A percentile compares a stretch with the other conserved stretches of the same genome.
These are phyloP conservation scores for Stagonosporopsis chrysanthemi DNA, from an alignment of 2,329 filamentous ascomycete species.

Conservation along the genomic window DNA sequence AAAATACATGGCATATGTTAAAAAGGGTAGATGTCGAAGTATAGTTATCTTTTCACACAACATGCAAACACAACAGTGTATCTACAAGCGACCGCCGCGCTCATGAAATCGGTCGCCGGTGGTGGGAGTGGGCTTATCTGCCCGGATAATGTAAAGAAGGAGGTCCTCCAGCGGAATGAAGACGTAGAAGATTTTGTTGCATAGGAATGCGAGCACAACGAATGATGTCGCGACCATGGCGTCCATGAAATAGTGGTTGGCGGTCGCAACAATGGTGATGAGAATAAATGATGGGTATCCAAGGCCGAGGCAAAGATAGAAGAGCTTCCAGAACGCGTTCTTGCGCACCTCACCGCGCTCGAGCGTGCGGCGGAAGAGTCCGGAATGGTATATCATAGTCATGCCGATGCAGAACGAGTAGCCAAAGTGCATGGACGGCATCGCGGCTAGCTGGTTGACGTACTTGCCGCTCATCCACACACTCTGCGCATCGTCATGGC, in stretches of 20 bases:
- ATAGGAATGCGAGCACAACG: conserved; percentile 56
- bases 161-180: conserved; percentile 61
- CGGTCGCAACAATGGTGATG: conserved; percentile 66
- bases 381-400: conserved; percentile 62
- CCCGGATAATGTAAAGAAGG: conserved; percentile 56
- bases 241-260: conserved; percentile 68
- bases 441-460: conserved; percentile 57
- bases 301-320: conserved; percentile 58
- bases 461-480: conserved; percentile 58
- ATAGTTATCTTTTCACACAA: background rate
- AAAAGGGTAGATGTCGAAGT: conserved; percentile 1
- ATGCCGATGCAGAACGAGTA: conserved; percentile 62
- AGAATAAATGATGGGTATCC: conserved; percentile 63
- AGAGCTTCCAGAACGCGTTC: conserved; percentile 51
- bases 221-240: conserved; percentile 60
- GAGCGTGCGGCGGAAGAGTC: conserved; percentile 54
- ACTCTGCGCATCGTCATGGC: conserved; percentile 56
- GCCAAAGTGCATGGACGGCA: conserved; percentile 63
- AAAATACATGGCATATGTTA: conserved; percentile 4
- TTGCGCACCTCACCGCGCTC: conserved; percentile 55
- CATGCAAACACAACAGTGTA: background rate
- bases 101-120: conserved; percentile 58
- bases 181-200: conserved; percentile 60
- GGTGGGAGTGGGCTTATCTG: conserved; percentile 63
- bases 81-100: conserved; percentile 42